Conservation (phyloP, 73 alveolate genomes). For the Tetrahymena malaccensis region DNA sequence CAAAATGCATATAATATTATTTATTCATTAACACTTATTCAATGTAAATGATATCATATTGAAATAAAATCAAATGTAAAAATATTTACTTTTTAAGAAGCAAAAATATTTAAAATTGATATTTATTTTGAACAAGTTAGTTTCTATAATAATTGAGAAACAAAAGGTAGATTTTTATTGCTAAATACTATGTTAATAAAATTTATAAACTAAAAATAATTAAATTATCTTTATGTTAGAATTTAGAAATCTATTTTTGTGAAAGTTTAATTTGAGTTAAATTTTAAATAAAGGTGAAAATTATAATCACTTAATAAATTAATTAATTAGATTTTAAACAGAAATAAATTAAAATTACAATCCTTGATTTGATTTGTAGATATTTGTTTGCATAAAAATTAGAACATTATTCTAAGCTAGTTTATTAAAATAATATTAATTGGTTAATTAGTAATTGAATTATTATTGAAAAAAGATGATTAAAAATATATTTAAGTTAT, state of each 20-base stretch:
- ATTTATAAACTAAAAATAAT: too few species aligned
- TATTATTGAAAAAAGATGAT: neutral
- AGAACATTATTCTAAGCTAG: neutral
- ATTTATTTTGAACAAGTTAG: too few species aligned
- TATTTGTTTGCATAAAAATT: neutral
- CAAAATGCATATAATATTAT: too few species aligned
- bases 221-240: neutral
- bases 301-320: neutral
- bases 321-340: neutral
- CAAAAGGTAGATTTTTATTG: neutral
- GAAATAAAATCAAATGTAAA: too few species aligned
- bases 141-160: too few species aligned
- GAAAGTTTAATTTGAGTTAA: neutral
- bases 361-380: neutral
- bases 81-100: too few species aligned
- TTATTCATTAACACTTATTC: too few species aligned
- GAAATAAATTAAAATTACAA: neutral
- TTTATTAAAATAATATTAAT: too few species aligned
- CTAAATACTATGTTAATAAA: too few species aligned
- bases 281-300: neutral
- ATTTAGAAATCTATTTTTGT: neutral
- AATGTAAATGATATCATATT: too few species aligned
- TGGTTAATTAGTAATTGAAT: neutral
- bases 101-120: too few species aligned
- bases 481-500: neutral